A percentile compares a stretch with the other conserved stretches of the same genome.
Evolutionary conservation across 306 rosid species (phyloP).

Genomic region (Pterocarpus santalinus): DNA sequence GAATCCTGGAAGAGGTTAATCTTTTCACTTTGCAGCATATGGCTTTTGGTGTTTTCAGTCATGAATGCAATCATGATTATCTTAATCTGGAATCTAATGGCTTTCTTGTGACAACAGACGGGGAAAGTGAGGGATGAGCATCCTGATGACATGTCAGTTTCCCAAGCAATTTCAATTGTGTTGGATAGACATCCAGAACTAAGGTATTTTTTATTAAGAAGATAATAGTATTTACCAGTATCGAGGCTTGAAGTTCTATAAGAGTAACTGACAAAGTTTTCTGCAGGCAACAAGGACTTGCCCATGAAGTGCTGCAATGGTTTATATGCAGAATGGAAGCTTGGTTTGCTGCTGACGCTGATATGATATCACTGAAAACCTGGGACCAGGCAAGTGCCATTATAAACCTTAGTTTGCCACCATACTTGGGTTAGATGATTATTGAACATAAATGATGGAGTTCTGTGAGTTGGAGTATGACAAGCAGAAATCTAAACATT

Average conservation of each 20-base stretch:
- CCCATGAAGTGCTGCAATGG: conserved; percentile 80
- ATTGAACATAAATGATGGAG: conserved; percentile 26
- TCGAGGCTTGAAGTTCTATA: conserved; percentile 32
- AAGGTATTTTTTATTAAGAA: conserved; percentile 52
- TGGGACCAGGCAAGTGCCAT: conserved; percentile 85
- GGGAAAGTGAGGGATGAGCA: conserved; percentile 76
- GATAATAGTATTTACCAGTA: conserved; percentile 1
- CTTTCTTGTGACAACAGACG: conserved; percentile 55
- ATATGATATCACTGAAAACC: conserved; percentile 74
- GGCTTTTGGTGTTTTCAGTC: conserved; percentile 8
- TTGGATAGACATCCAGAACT: conserved; percentile 68
- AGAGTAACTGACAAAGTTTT: conserved; percentile 27
- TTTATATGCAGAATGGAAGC: conserved; percentile 86
- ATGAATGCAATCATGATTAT: conserved; percentile 5
- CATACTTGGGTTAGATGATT: conserved; percentile 29
- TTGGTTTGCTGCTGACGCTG: conserved; percentile 90
- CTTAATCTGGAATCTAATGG: conserved; percentile 37
- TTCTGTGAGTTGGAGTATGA: conserved; percentile 1
- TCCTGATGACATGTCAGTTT: conserved; percentile 72
- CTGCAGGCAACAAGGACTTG: conserved; percentile 74
- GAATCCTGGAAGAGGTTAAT: conserved; percentile 69
- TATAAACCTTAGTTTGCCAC: conserved; percentile 17
- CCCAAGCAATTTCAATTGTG: conserved; percentile 69
- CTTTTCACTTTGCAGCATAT: conserved; percentile 33
- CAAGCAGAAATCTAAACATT: conserved; percentile 6